Conservation (phyloP, 2,329 filamentous ascomycete genomes). For the Huntiella abstrusa region DNA sequence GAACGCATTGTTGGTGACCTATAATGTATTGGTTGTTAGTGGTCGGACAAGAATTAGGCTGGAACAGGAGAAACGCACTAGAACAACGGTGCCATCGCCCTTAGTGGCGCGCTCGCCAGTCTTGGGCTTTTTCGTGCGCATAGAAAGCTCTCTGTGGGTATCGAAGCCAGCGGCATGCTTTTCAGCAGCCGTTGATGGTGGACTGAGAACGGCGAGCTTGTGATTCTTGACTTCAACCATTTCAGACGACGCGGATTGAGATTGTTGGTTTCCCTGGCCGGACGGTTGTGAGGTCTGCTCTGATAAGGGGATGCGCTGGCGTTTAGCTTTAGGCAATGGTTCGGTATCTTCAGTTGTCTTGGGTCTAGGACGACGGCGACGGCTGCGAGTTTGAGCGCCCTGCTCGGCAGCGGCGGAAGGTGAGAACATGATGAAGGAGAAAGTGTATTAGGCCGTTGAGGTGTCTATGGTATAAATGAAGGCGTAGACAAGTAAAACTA, state of each 20-base stretch:
- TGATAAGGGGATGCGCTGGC: conserved; percentile 37
- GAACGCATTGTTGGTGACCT: conserved; percentile 75
- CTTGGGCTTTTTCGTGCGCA: conserved; percentile 44
- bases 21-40: background rate
- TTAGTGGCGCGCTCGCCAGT: conserved; percentile 43
- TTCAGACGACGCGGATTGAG: conserved; percentile 26
- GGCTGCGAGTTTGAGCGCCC: conserved; percentile 26
- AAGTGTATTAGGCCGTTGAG: background rate
- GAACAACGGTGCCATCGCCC: conserved; percentile 45
- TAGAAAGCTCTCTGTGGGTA: conserved; percentile 31
- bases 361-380: conserved; percentile 42
- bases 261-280: conserved; percentile 16
- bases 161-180: conserved; percentile 26
- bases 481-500: background rate
- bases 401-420: conserved; percentile 28
- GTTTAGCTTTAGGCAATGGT: conserved; percentile 44
- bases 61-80: conserved; percentile 30
- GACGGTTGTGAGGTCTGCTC: conserved; percentile 32
- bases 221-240: conserved; percentile 37
- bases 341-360: conserved; percentile 33
- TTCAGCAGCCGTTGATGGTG: conserved; percentile 13
- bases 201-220: conserved; percentile 25
- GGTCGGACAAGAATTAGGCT: background rate
- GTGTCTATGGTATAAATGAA: background rate
- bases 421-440: conserved; percentile 34